These are phyloP conservation scores for Naganishia sp. DNA, from an alignment of 1,284 basidiomycete species.

Conservation along the genomic window DNA sequence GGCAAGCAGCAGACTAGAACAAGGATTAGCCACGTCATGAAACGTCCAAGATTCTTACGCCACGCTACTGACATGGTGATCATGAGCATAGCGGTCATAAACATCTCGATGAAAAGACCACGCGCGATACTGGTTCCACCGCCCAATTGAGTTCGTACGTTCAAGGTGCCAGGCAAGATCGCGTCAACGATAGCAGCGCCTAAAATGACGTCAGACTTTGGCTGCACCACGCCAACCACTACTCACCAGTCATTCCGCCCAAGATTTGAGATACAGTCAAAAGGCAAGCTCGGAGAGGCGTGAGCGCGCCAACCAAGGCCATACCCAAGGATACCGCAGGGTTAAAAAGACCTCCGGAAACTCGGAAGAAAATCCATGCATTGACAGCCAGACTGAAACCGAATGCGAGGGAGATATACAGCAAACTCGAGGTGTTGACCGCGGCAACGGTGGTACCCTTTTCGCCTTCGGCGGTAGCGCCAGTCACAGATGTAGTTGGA, in stretches of 20 bases:
- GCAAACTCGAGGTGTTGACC: conserved; percentile 47
- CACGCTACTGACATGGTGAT: conserved; percentile 48
- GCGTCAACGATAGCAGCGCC: conserved; percentile 61
- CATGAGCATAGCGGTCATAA: conserved; percentile 62
- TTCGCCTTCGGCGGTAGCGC: conserved; percentile 41
- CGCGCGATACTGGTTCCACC: conserved; percentile 39
- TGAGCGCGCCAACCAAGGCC: conserved; percentile 63
- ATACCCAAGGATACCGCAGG: conserved; percentile 68
- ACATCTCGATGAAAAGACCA: conserved; percentile 72
- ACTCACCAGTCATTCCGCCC: conserved; percentile 43
- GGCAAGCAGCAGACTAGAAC: conserved; percentile 58
- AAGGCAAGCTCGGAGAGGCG: conserved; percentile 65
- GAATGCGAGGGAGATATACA: conserved; percentile 56
- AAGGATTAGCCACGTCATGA: conserved; percentile 48
- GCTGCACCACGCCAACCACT: background rate
- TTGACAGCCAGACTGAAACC: conserved; percentile 55
- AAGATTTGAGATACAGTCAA: conserved; percentile 63
- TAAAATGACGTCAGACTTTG: conserved; percentile 46
- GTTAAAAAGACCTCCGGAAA: conserved; percentile 68
- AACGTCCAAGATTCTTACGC: background rate
- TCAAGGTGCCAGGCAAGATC: conserved; percentile 63
- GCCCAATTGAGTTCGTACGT: conserved; percentile 58
- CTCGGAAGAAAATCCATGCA: conserved; percentile 57
- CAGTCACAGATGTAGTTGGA: conserved; percentile 46
- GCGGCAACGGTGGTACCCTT: conserved; percentile 39